Base-by-base conservation (phyloP, 306 rosid species). In the Cucurbita maxima region DNA sequence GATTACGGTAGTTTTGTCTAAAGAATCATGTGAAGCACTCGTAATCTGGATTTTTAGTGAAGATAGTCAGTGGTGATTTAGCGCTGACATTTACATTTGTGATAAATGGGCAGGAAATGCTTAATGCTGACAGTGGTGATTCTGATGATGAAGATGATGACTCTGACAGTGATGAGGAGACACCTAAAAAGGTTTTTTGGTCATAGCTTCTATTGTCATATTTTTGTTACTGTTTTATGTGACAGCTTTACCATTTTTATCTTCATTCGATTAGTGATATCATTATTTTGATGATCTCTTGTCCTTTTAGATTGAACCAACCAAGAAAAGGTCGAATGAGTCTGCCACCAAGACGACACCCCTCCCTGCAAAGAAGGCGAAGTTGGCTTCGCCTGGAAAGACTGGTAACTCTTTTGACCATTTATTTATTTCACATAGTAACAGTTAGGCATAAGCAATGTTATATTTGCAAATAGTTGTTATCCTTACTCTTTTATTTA, bases 361-460 rank as follows among this genome's bases (percentile, higher is more conserved):
- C 0, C 79, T 88, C 54, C 37, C 97, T 74, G 20, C 83, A n/a
- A 94, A 94, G 76, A 94, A 94, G 71, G 84, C 92, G 4, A 94
- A 94, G 73, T 18, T 78, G 72, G 84, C 79, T 34, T 79, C 96
- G 48, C 38, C 97, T 53, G 88, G 79, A 34, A 94, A 94, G 80
- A 80, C 83, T 44, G 98, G 98, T 93, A 72, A 83, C 77, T 57
- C 56, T 45, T 36, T 20, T 36, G 66, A 54, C 10, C 18, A 20
- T 50, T n/a, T n/a, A 51, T 66, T 43, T 30, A 16, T 50, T 22
- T 8, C 3, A 3, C 34, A 0, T 58, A 3, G 53, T 7, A 6
- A 53, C 4, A 19, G 3, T 36, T 18, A 11, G 47, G 7, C 41
- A 14, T 52, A 30, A 15, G 25, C 22, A 40, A 18, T 45, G 22